A percentile compares a stretch with the other conserved stretches of the same genome.
These are phyloP conservation scores for Ceratocystis alfenasii DNA, from an alignment of 2,329 filamentous ascomycete genomes.

Conservation along the genomic window DNA sequence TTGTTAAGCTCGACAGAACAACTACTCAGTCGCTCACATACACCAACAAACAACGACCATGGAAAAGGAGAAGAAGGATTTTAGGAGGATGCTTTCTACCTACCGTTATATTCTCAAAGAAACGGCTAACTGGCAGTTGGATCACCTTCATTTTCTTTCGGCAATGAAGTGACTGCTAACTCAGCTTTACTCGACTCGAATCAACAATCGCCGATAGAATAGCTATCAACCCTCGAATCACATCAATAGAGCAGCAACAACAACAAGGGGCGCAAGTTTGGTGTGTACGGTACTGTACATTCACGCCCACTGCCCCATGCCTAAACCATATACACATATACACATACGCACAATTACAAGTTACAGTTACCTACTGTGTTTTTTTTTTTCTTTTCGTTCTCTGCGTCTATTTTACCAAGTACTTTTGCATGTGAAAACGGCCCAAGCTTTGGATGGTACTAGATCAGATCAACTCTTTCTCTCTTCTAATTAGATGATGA, in stretches of 20 bases:
- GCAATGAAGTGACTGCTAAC: not conserved
- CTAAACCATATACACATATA: too few species aligned
- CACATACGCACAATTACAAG: too few species aligned
- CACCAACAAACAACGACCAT: not conserved
- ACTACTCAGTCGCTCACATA: not conserved
- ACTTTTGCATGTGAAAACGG: not conserved
- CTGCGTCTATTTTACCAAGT: not conserved
- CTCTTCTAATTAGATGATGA: too few species aligned
- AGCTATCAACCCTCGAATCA: not conserved
- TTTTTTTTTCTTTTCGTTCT: not conserved
- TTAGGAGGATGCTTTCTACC: not conserved
- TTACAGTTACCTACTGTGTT: not conserved
- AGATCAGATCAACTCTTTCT: too few species aligned
- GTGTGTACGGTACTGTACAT: not conserved
- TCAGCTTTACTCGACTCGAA: not conserved
- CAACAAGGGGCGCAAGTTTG: not conserved
- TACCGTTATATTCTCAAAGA: not conserved
- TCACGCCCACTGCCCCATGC: too few species aligned
- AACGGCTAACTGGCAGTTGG: not conserved
- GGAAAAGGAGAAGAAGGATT: not conserved
- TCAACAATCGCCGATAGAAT: not conserved
- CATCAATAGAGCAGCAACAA: not conserved
- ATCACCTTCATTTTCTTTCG: not conserved
- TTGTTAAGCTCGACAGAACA: too few species aligned
- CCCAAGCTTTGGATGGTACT: not conserved